Base-by-base conservation (phyloP, 108 stramenopile species). In the Conticribra weissflogii region DNA sequence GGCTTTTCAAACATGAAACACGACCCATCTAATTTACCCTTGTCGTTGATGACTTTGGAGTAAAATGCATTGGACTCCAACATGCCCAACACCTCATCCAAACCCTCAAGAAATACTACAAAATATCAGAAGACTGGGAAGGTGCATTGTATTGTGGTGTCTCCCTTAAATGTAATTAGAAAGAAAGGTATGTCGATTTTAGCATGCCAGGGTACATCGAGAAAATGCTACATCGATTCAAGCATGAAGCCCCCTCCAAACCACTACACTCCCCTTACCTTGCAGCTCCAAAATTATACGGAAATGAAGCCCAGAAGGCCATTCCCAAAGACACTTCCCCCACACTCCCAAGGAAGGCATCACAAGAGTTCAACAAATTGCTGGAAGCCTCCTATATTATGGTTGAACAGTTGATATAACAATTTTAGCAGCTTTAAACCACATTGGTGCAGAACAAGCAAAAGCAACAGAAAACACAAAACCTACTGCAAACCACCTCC, bases 21-120 rank as follows among this genome's bases (percentile, higher is more conserved):
- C 54, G 74, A 17, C 57, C 59, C 7, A 47, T 73, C 0, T 17
- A n/a, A n/a, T 85, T 83, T 54, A 55, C 79, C 19, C 71, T 86
- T 9, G 82, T 80, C 14, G 82, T 86, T 22, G 82, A 86, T 45
- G 80, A 86, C 55, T 86, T 86, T 65, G 82, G 75, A 22, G 50
- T 83, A 31, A 72, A 81, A 71, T 83, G 80, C 70, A 41, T 34
- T 3, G 21, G 36, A 28, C 21, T 66, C n/a, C 48, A 28, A 4
- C 57, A 81, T 66, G 72, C 21, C 15, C 3, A 60, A 21, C 41
- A 60, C 19, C 59, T 60, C 36, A 1, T 60, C 44, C n/a, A 44
- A 27, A 30, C 59, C 3, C 67, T 86, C 2, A 9, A 55, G 21
- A 19, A 54, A 8, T 2, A 41, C 17, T 86, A 83, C 54, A 44